Evolutionary conservation across 192 early-diverging fungal species (phyloP).

Genomic region (Thoreauomyces humboldtii): DNA sequence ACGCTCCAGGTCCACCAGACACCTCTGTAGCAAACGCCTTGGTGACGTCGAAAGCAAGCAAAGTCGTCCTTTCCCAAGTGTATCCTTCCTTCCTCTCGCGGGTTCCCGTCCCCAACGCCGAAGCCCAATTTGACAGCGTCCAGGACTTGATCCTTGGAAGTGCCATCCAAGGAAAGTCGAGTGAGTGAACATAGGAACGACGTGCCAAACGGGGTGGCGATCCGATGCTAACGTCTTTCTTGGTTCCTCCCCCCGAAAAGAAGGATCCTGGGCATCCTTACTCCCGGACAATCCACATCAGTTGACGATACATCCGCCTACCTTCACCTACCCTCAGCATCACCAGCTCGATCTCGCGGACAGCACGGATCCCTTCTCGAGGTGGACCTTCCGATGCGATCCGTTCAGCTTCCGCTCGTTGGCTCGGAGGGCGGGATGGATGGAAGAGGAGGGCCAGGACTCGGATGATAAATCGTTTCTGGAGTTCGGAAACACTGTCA

Average conservation of each 20-base stretch:
- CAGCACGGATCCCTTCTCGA: constrained; percentile 32
- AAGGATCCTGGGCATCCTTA: background rate
- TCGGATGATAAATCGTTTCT: constrained; percentile 17
- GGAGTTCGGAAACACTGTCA: constrained; percentile 26
- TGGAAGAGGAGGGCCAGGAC: background rate
- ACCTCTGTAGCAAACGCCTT: too few species aligned
- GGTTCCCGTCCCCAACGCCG: background rate
- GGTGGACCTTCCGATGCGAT: constrained; percentile 28
- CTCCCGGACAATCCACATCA: background rate
- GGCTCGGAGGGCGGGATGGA: constrained; percentile 28
- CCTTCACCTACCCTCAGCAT: constrained; percentile 9
- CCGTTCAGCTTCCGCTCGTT: constrained; percentile 37
- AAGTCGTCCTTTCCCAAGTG: background rate
- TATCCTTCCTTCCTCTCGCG: constrained; percentile 2
- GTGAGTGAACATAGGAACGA: too few species aligned
- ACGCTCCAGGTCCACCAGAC: too few species aligned
- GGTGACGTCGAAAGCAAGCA: too few species aligned
- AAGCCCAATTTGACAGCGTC: too few species aligned
- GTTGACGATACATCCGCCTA: background rate
- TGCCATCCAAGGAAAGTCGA: too few species aligned
- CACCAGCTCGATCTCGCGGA: constrained; percentile 24
- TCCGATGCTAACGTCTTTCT: too few species aligned
- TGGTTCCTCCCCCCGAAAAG: too few species aligned
- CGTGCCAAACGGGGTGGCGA: too few species aligned
- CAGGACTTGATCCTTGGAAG: too few species aligned